Base-by-base conservation (phyloP, 2,329 filamentous ascomycete species). In the Aspergillus aculeatus region DNA sequence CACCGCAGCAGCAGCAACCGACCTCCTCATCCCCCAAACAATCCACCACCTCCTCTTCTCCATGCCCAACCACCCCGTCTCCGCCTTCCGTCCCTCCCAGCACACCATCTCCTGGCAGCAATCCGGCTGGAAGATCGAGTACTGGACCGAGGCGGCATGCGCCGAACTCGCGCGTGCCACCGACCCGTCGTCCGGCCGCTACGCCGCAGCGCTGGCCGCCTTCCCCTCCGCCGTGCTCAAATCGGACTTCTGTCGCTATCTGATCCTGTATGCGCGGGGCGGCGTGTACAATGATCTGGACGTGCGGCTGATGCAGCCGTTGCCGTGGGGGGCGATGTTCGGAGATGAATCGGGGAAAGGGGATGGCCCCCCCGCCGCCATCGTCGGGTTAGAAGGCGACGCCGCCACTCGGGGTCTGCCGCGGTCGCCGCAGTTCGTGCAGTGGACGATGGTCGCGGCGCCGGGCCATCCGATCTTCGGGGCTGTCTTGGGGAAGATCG, bases 71-170 rank as follows among this genome's bases (percentile, higher is more conserved):
- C 19, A 47, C 50, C 32, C 24, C 35, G 21, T 52, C 9, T 53
- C 49, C 9, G 16, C 21, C 21, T 57, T 57, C 31, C 14, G 26
- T 9, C 56, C 38, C 16, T 41, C n/a, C 19, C 16, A 7, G 6
- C 56, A 57, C 21, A 51, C 32, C 24, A 47, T 35, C n/a, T 57
- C 56, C 5, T 57, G 56, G 56, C 56, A 44, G 35, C 56, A 57
- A 16, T 57, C 56, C 24, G 56, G 56, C 16, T 57, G 56, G 56
- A 57, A 57, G 6, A 35, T 57, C 32, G 56, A 57, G 49, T 57
- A 57, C 38, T 57, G 56, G 56, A 21, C 48, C 11, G 56, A 57
- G 10, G 38, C 21, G 16, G 49, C 56, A 6, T 57, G 56, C n/a
- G 32, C 26, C 16, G 23, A 57, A 19, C 49, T 57, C 1, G 48